Conservation (phyloP, 2,329 filamentous ascomycete genomes). For the Alternaria alternata region DNA sequence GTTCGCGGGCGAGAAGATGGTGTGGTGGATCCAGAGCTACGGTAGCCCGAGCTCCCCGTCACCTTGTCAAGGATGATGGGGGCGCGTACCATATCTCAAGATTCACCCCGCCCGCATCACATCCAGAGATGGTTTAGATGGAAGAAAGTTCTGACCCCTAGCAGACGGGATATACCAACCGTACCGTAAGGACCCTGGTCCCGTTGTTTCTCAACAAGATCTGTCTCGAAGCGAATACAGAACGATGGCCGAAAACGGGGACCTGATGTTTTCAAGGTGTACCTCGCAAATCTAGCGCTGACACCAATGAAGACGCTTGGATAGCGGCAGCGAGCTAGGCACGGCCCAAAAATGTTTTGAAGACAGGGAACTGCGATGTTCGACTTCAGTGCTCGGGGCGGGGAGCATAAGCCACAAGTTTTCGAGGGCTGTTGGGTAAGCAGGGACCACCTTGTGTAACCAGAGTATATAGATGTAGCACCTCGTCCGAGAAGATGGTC, state of each 20-base stretch:
- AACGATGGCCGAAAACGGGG: slow-evolving; percentile 9
- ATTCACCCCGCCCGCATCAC: slow-evolving; percentile 21
- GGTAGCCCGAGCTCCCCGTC: slow-evolving; percentile 30
- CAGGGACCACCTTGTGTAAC: slow-evolving; percentile 17
- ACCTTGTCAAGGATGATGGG: slow-evolving; percentile 26
- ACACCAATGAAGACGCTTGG: slow-evolving; percentile 1
- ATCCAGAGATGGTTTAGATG: slow-evolving; percentile 21
- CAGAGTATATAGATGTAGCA: slow-evolving; percentile 8
- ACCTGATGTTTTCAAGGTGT: background rate
- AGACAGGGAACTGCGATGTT: slow-evolving; percentile 8
- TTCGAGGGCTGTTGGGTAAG: slow-evolving; percentile 40
- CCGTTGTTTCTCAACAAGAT: slow-evolving; percentile 24
- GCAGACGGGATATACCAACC: slow-evolving; percentile 6
- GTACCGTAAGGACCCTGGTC: slow-evolving; percentile 14
- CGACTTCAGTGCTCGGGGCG: slow-evolving; percentile 18
- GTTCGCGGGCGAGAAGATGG: slow-evolving; percentile 18
- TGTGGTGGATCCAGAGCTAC: slow-evolving; percentile 23
- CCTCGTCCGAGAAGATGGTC: slow-evolving; percentile 11
- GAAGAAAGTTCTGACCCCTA: slow-evolving; percentile 17
- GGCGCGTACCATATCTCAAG: slow-evolving; percentile 22
- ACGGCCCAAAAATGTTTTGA: slow-evolving; percentile 14
- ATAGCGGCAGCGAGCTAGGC: slow-evolving; percentile 1
- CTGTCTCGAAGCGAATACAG: slow-evolving; percentile 25
- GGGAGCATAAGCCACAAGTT: slow-evolving; percentile 15
- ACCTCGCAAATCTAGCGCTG: slow-evolving; percentile 7